Evolutionary conservation across 495 filamentous ascomycete genomes (phyloP).

Genomic region (Clavariopsis aquatica): DNA sequence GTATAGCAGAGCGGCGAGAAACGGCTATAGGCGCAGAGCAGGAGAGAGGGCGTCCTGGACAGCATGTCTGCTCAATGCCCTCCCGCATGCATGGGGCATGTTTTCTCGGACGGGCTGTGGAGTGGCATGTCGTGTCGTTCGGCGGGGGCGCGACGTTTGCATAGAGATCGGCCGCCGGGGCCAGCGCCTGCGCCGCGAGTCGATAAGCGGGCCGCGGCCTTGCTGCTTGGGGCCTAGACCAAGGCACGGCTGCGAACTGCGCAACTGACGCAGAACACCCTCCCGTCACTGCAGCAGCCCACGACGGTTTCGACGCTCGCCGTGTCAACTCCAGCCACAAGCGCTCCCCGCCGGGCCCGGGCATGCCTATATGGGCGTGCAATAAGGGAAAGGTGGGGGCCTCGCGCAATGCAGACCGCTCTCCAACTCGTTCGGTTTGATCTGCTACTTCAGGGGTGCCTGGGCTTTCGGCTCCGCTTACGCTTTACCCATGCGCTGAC

Average conservation of each 20-base stretch:
- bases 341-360: neutral
- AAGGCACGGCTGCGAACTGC: neutral
- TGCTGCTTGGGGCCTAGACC: neutral
- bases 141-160: slow-evolving; percentile 1
- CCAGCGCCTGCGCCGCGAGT: neutral
- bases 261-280: neutral
- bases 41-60: slow-evolving; percentile 28
- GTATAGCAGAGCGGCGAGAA: slow-evolving; percentile 2
- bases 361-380: neutral
- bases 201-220: neutral
- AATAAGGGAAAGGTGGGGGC: slow-evolving; percentile 8
- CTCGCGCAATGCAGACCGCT: slow-evolving; percentile 21
- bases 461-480: slow-evolving; percentile 22
- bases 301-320: slow-evolving; percentile 4
- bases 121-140: neutral
- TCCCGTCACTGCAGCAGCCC: neutral
- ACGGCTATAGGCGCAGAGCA: slow-evolving; percentile 23
- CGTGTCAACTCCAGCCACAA: slow-evolving; percentile 29
- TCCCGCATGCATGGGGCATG: slow-evolving; percentile 13
- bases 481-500: neutral
- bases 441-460: slow-evolving; percentile 26
- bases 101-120: slow-evolving; percentile 5
- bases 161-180: neutral
- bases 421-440: slow-evolving; percentile 26
- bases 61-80: slow-evolving; percentile 17